These are phyloP conservation scores for Cornus suecica DNA, from an alignment of 148 eudicot genomes.

Conservation along the genomic window DNA sequence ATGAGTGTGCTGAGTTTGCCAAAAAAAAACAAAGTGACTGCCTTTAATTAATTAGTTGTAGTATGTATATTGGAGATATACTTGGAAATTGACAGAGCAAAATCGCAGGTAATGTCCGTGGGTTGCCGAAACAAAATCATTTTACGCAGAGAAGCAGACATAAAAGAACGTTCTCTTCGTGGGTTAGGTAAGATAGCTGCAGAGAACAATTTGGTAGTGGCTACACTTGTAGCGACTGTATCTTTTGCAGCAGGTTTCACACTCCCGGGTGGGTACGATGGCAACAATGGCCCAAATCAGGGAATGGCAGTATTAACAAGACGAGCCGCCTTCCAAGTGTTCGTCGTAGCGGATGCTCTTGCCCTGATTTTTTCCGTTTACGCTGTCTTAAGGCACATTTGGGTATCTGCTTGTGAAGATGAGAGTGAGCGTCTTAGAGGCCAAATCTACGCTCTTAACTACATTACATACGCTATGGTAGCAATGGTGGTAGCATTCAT, in stretches of 20 bases:
- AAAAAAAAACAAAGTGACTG: too few species aligned
- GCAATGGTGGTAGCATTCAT: slow-evolving; percentile 9
- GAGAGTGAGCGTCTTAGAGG: too few species aligned
- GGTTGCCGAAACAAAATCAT: background rate
- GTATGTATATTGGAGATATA: too few species aligned
- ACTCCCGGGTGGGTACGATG: slow-evolving; percentile 12
- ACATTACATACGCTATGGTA: background rate
- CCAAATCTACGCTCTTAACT: background rate
- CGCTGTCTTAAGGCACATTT: background rate
- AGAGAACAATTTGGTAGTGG: background rate
- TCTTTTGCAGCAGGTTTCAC: slow-evolving; percentile 14
- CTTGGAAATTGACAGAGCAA: background rate
- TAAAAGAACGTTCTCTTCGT: too few species aligned
- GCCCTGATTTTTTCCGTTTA: background rate
- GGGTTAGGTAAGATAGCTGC: too few species aligned
- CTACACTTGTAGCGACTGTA: slow-evolving; percentile 17
- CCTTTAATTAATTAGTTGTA: too few species aligned
- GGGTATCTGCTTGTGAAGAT: background rate
- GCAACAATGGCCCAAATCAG: slow-evolving; percentile 5
- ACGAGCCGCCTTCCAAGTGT: slow-evolving; percentile 6
- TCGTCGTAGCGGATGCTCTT: background rate
- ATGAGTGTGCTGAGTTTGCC: too few species aligned
- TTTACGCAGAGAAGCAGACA: background rate
- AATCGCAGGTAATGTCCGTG: background rate
- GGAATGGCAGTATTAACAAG: slow-evolving; percentile 4